Percentiles rank a stretch among this genome's conserved stretches.
phyloP scores from a whole-genome alignment of 73 alveolate genomes.

The Loxodes magnus region DNA sequence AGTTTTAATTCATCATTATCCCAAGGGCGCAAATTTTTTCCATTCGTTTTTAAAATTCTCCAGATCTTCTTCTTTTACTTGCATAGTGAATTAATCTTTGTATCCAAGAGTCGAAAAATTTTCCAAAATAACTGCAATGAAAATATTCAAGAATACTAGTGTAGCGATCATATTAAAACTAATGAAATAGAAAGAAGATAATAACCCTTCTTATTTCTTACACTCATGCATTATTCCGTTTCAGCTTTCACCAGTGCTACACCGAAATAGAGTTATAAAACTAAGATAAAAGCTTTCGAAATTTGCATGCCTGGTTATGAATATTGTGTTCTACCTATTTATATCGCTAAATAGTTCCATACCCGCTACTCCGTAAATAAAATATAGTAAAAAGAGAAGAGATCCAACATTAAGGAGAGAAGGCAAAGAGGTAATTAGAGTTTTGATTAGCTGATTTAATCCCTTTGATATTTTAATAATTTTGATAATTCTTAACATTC shows the following conservation, averaged over 20 bases:
- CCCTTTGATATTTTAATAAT: conserved; percentile 14
- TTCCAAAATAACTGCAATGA: conserved; percentile 47
- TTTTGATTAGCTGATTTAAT: neutral
- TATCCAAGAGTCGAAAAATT: conserved; percentile 17
- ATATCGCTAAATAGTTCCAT: conserved; percentile 31
- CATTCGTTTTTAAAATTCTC: conserved; percentile 29
- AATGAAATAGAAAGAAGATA: conserved; percentile 18
- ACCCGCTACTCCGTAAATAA: conserved; percentile 42
- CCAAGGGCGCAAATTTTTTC: conserved; percentile 31
- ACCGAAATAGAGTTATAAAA: conserved; percentile 16
- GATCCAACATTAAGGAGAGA: conserved; percentile 12
- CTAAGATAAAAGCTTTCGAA: conserved; percentile 27
- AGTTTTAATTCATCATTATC: conserved; percentile 25
- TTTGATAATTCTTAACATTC: conserved; percentile 17
- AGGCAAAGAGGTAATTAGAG: conserved; percentile 6
- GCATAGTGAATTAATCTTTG: conserved; percentile 27
- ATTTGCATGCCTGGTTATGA: conserved; percentile 22
- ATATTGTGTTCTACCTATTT: neutral
- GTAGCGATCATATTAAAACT: conserved; percentile 23
- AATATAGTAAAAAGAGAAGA: conserved; percentile 24
- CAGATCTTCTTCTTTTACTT: conserved; percentile 22
- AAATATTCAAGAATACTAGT: conserved; percentile 37
- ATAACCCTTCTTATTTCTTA: conserved; percentile 12
- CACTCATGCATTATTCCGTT: conserved; percentile 39
- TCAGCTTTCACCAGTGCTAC: conserved; percentile 45